These are phyloP conservation scores for Tephrocybe sp. DNA, from an alignment of 768 basidiomycete genomes.

Conservation along the genomic window DNA sequence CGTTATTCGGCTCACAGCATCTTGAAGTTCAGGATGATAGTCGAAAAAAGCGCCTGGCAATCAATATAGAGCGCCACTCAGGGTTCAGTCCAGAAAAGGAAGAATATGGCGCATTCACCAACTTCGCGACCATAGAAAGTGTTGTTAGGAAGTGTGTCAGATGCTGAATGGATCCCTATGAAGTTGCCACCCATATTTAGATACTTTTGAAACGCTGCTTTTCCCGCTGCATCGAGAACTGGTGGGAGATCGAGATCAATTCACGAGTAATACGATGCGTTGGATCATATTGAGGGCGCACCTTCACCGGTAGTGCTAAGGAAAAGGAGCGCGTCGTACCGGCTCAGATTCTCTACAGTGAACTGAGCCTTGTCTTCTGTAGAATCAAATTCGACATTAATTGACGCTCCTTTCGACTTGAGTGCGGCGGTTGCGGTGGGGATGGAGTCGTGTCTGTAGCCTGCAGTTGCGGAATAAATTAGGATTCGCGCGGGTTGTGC, in stretches of 20 bases:
- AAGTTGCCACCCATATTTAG: constrained; percentile 70
- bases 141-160: constrained; percentile 56
- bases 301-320: constrained; percentile 69
- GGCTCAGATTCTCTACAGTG: constrained; percentile 47
- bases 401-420: constrained; percentile 38
- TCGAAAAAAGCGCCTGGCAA: constrained; percentile 73
- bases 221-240: constrained; percentile 62
- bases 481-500: constrained; percentile 41
- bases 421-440: constrained; percentile 64
- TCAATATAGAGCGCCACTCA: neutral
- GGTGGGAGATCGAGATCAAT: neutral
- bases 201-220: constrained; percentile 61
- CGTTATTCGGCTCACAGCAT: constrained; percentile 46
- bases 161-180: constrained; percentile 64
- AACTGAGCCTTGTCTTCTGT: constrained; percentile 63
- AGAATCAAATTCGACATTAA: constrained; percentile 56
- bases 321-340: constrained; percentile 69
- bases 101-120: constrained; percentile 36
- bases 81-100: neutral
- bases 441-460: constrained; percentile 74
- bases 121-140: constrained; percentile 57
- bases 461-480: constrained; percentile 59
- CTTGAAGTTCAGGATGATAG: constrained; percentile 64
- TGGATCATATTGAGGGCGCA: constrained; percentile 30
- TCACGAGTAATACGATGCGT: too few relatives aligned